phyloP scores from a whole-genome alignment of 2,329 filamentous ascomycete species.

The Scedosporium boydii region DNA sequence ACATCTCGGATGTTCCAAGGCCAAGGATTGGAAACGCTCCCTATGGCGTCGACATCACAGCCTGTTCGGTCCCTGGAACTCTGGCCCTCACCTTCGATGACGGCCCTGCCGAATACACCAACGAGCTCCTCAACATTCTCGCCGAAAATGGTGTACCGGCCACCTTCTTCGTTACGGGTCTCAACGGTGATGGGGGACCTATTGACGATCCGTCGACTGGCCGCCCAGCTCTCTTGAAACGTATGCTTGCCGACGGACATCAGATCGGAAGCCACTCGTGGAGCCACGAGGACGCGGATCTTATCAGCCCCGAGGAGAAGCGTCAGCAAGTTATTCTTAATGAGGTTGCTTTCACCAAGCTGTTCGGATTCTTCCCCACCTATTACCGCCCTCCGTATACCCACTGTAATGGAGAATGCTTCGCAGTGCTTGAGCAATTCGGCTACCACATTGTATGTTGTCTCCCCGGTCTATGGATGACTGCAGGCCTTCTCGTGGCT shows the following conservation, averaged over 20 bases:
- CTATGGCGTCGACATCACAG: conserved; percentile 44
- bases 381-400: conserved; percentile 37
- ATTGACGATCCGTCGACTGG: conserved; percentile 37
- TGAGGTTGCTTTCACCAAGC: conserved; percentile 32
- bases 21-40: conserved; percentile 41
- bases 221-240: conserved; percentile 18
- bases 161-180: conserved; percentile 27
- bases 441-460: conserved; percentile 41
- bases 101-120: conserved; percentile 32
- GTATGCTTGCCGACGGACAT: conserved; percentile 45
- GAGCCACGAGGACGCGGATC: conserved; percentile 33
- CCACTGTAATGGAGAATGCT: conserved; percentile 26
- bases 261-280: conserved; percentile 49
- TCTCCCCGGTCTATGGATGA: no score
- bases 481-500: no score
- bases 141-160: conserved; percentile 21
- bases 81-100: conserved; percentile 39
- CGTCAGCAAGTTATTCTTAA: conserved; percentile 31
- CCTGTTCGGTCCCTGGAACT: conserved; percentile 22
- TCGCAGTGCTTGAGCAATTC: conserved; percentile 23
- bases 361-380: conserved; percentile 30
- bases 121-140: conserved; percentile 28
- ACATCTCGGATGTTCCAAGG: conserved; percentile 43
- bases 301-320: conserved; percentile 22
- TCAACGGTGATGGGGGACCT: conserved; percentile 21